Conservation (phyloP, 2,329 filamentous ascomycete genomes). For the Cladophialophora chaetospira region DNA sequence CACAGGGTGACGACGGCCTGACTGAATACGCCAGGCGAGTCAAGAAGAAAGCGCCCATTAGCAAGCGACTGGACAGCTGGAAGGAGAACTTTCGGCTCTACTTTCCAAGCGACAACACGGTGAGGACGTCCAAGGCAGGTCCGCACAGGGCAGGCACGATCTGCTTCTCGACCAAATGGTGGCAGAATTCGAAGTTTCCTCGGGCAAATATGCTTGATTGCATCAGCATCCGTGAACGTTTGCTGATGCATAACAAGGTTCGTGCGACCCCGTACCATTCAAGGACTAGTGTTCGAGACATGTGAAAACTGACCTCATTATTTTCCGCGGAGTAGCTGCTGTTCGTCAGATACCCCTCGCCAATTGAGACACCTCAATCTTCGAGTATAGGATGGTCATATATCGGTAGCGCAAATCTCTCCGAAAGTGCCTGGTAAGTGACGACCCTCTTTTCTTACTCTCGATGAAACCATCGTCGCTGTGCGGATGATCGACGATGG, state of each 20-base stretch:
- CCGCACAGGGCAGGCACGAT: slow-evolving; percentile 74
- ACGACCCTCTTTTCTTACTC: neutral
- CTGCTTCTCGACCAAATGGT: slow-evolving; percentile 74
- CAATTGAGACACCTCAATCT: slow-evolving; percentile 3
- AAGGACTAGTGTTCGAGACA: neutral
- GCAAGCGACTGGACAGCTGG: slow-evolving; percentile 18
- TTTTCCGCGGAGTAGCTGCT: slow-evolving; percentile 12
- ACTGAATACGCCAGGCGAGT: slow-evolving; percentile 46
- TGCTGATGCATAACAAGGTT: slow-evolving; percentile 89
- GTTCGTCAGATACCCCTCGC: slow-evolving; percentile 19
- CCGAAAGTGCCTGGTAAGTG: slow-evolving; percentile 85
- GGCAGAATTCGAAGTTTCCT: slow-evolving; percentile 68
- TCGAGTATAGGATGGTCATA: slow-evolving; percentile 69
- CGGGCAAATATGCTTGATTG: slow-evolving; percentile 72
- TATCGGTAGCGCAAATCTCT: slow-evolving; percentile 86
- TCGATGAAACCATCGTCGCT: neutral
- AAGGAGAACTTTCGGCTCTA: slow-evolving; percentile 67
- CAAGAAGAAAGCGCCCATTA: slow-evolving; percentile 25
- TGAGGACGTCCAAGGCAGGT: slow-evolving; percentile 66
- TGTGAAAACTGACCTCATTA: slow-evolving; percentile 10
- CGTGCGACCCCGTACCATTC: slow-evolving; percentile 36
- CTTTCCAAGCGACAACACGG: slow-evolving; percentile 75
- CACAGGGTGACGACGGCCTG: slow-evolving; percentile 56
- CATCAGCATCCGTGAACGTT: slow-evolving; percentile 66
- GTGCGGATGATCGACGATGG: neutral